Base-by-base conservation (phyloP, 169 alveolate genomes). In the Babesia bovis region DNA sequence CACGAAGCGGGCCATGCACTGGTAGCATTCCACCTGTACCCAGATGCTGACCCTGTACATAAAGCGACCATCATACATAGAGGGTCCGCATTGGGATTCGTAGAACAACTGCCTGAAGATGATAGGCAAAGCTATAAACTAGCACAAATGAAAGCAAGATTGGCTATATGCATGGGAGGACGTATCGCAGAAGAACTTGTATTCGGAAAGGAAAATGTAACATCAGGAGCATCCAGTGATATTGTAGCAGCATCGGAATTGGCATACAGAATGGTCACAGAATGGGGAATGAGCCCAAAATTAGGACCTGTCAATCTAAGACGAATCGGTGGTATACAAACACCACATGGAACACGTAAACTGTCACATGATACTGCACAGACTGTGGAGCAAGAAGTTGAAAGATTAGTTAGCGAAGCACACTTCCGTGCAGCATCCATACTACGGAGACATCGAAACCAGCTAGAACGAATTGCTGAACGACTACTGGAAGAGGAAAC, bases 111-210 rank as follows among this genome's bases (percentile, higher is more conserved):
- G 25, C 93, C 95, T 28, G 87, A 85, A 30, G 94, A 84, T 53
- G 97, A 94, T 55, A 86, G 94, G 28, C 82, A 85, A 66, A 91
- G 95, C 55, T 81, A 92, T 51, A 91, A 90, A 40, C 83, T 83
- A 44, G 92, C 92, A 40, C 94, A 94, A 81, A 90, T 95, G 83
- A 87, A 92, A 52, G 98, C 98, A 49, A 78, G 94, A 40, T 87
- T 96, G 51, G 98, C 97, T 45, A 97, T 94, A 0, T 94, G 97
- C 44, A 94, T 96, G 98, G 99, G 98, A 17, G 99, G 99, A 12
- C 87, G 98, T 53, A 94, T 94, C 7, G 98, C 98, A 41, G 99
- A 96, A 84, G 92, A 91, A 45, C 65, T 96, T 3, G 96, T 93
- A 57, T 84, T 94, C 26, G 99, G 99, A 17, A 69, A 73, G 44